Conservation (phyloP, 78 protist species). For the Guillardia theta region DNA sequence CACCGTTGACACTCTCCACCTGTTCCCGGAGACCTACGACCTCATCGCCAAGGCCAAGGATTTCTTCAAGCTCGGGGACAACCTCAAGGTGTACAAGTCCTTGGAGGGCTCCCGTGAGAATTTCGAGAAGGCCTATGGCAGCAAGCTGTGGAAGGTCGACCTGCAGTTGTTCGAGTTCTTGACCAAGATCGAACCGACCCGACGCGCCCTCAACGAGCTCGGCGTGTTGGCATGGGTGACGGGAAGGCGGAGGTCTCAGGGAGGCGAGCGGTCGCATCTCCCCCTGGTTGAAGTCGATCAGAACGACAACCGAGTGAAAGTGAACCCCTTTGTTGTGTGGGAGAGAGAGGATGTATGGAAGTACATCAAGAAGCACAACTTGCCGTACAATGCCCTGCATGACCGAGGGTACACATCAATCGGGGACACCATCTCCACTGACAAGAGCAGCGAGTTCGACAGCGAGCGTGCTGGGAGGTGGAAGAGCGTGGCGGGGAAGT, state of each 20-base stretch:
- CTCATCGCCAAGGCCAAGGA: background rate
- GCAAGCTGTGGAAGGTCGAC: background rate
- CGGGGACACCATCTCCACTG: background rate
- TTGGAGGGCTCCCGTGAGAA: background rate
- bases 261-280: background rate
- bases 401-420: background rate
- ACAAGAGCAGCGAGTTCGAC: no score
- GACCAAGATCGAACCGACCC: background rate
- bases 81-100: background rate
- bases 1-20: background rate
- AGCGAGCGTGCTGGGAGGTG: no score
- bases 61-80: background rate
- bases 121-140: background rate
- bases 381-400: background rate
- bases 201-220: background rate
- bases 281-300: background rate
- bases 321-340: background rate
- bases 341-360: background rate
- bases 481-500: no score
- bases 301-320: background rate
- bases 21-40: background rate
- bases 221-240: background rate
- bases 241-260: background rate
- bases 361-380: background rate
- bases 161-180: background rate